Conservation (phyloP, 169 alveolate species). For the Plasmodium yoelii region DNA sequence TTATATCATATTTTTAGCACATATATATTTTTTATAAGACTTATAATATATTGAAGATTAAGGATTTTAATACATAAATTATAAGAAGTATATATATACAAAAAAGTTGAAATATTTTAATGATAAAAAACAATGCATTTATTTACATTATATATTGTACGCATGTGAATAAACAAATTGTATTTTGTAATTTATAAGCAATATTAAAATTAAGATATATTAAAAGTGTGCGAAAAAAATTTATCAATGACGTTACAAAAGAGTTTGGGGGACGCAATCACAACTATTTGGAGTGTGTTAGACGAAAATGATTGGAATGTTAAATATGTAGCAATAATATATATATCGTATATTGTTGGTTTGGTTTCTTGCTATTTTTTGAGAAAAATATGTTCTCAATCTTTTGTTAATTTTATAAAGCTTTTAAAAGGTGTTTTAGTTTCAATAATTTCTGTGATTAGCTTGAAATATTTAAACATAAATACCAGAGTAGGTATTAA, state of each 20-base stretch:
- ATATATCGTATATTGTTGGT: constrained; percentile 16
- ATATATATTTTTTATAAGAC: too few species aligned
- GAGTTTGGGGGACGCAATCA: not conserved
- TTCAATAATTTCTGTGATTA: constrained; percentile 27
- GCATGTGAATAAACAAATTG: constrained; percentile 9
- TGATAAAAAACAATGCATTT: too few species aligned
- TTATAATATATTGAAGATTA: too few species aligned
- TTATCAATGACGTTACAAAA: not conserved
- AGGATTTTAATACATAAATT: too few species aligned
- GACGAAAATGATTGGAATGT: constrained; percentile 13
- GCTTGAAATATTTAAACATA: constrained; percentile 51
- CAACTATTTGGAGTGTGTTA: not conserved
- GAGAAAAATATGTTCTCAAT: constrained; percentile 26
- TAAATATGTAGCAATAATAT: constrained; percentile 58
- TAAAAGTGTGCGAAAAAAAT: constrained; percentile 9
- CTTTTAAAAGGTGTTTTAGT: constrained; percentile 18
- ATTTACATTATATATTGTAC: not conserved
- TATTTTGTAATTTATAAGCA: constrained; percentile 8
- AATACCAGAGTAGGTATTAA: constrained; percentile 45
- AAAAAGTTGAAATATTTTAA: too few species aligned
- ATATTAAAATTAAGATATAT: constrained; percentile 2
- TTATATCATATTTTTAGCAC: too few species aligned
- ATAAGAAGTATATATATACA: too few species aligned
- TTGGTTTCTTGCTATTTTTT: constrained; percentile 51
- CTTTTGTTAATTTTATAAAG: constrained; percentile 40